Evolutionary conservation across 805 yeast genomes (phyloP).

Genomic region (Lipomyces yamadae): DNA sequence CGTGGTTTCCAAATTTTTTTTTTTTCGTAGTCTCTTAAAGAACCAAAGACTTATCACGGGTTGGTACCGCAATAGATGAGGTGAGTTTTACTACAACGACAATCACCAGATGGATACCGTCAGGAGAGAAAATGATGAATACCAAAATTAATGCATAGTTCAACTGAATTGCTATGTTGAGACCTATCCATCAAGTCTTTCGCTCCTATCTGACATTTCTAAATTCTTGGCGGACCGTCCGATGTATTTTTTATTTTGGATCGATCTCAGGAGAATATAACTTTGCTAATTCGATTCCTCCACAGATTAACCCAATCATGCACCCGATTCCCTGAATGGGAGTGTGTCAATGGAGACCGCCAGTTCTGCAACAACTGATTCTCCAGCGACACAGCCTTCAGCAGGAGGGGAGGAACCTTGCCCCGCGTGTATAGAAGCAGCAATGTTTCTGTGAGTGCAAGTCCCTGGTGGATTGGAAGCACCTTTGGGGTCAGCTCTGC

Average conservation of each 20-base stretch:
- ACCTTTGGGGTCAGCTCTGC: too few relatives aligned
- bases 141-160: slow-evolving; percentile 26
- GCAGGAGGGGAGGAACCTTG: too few relatives aligned
- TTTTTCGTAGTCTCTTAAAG: too few relatives aligned
- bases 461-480: too few relatives aligned
- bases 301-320: slow-evolving; percentile 23
- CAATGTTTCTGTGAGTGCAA: too few relatives aligned
- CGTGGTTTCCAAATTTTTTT: background rate
- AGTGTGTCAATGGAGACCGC: slow-evolving; percentile 28
- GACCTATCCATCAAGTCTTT: slow-evolving; percentile 29
- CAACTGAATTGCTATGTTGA: slow-evolving; percentile 33
- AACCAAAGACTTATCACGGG: background rate
- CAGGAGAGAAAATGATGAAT: slow-evolving; percentile 18
- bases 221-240: background rate
- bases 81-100: background rate
- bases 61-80: background rate
- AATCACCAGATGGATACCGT: background rate
- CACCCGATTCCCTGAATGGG: slow-evolving; percentile 26
- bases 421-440: too few relatives aligned
- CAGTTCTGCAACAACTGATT: slow-evolving; percentile 30
- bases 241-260: background rate
- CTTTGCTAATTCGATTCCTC: background rate
- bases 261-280: background rate
- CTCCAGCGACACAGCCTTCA: too few relatives aligned
- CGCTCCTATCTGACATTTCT: slow-evolving; percentile 34